phyloP scores from a whole-genome alignment of 2,329 filamentous ascomycete genomes.

The Alternaria brassicicola region DNA sequence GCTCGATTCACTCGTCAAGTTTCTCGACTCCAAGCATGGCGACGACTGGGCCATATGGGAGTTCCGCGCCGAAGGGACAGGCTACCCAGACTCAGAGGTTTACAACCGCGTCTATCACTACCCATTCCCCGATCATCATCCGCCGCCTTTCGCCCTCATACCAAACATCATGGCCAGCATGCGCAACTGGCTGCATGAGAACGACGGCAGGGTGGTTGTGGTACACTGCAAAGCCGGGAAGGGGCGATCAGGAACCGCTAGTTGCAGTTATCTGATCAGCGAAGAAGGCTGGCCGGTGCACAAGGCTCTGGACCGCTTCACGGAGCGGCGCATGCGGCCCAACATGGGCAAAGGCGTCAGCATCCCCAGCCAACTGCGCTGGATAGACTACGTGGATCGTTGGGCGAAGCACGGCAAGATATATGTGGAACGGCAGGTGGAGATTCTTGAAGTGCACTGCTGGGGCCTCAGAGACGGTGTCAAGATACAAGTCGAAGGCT shows the following conservation, averaged over 20 bases:
- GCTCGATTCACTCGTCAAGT: conserved; percentile 82
- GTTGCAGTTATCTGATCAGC: conserved; percentile 87
- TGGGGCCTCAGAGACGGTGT: conserved; percentile 90
- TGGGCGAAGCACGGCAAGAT: conserved; percentile 79
- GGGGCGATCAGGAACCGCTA: conserved; percentile 85
- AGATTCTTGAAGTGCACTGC: conserved; percentile 86
- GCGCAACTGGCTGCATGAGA: conserved; percentile 76
- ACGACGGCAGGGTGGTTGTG: conserved; percentile 72
- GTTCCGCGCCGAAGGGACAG: conserved; percentile 94
- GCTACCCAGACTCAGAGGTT: conserved; percentile 90
- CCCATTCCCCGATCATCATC: conserved; percentile 96
- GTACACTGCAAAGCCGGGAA: conserved; percentile 99
- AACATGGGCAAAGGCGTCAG: conserved; percentile 88
- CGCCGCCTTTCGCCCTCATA: conserved; percentile 87
- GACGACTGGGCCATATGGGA: conserved; percentile 95
- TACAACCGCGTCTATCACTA: conserved; percentile 87
- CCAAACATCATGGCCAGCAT: conserved; percentile 91
- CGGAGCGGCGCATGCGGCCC: conserved; percentile 84
- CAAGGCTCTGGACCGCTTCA: conserved; percentile 72
- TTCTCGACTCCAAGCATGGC: conserved; percentile 81
- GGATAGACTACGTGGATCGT: conserved; percentile 84
- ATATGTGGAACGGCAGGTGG: conserved; percentile 82
- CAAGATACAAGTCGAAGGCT: conserved; percentile 84
- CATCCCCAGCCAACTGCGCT: conserved; percentile 89
- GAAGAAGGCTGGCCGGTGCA: conserved; percentile 75